Evolutionary conservation across 225 moss, liverwort and hornwort species (phyloP).

Genomic region (Anthoceros angustus): DNA sequence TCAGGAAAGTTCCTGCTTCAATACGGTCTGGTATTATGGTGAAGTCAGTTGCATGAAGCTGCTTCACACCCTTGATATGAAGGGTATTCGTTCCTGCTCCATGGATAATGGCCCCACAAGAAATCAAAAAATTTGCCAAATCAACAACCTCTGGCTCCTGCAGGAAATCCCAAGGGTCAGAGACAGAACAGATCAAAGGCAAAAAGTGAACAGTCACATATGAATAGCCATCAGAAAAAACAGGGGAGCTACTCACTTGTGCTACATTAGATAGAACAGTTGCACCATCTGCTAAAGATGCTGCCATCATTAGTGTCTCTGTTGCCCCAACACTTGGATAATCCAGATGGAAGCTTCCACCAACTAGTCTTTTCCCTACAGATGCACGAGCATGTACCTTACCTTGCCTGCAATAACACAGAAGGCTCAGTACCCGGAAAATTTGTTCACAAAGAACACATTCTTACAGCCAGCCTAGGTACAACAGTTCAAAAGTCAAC

Average conservation of each 20-base stretch:
- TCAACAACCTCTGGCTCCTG: constrained; percentile 98
- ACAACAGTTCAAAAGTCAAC: no score
- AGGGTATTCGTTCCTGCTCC: constrained; percentile 73
- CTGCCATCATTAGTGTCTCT: constrained; percentile 98
- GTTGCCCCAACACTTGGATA: constrained; percentile 99
- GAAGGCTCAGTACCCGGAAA: constrained; percentile 16
- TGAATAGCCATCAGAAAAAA: neutral
- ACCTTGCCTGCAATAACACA: constrained; percentile 47
- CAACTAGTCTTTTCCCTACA: constrained; percentile 61
- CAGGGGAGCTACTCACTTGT: constrained; percentile 41
- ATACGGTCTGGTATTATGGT: constrained; percentile 90
- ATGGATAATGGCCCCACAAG: constrained; percentile 72
- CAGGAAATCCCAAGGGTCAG: neutral
- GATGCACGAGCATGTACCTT: constrained; percentile 74
- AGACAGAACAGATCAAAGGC: neutral
- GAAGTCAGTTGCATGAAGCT: constrained; percentile 58
- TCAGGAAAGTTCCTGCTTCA: constrained; percentile 85
- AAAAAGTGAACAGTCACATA: neutral
- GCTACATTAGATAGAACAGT: constrained; percentile 79
- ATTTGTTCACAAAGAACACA: constrained; percentile 3
- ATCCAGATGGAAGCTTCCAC: constrained; percentile 75
- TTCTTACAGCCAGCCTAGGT: no score
- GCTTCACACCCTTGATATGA: constrained; percentile 52
- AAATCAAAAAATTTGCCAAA: constrained; percentile 77
- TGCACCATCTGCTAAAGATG: constrained; percentile 74